phyloP scores from a whole-genome alignment of 1,284 basidiomycete genomes.

The Cryptococcus sp. region DNA sequence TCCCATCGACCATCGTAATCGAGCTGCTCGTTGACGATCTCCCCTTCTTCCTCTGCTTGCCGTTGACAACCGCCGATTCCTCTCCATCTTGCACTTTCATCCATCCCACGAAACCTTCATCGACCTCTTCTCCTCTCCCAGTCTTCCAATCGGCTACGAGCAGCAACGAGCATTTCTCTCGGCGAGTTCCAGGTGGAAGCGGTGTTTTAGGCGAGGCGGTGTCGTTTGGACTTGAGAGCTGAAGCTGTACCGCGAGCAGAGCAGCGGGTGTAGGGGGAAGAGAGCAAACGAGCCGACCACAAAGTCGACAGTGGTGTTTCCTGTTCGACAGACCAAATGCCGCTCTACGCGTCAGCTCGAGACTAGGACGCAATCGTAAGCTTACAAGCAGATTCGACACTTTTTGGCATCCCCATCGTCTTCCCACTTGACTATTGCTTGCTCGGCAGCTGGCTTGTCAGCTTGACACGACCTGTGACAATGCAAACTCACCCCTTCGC shows the following conservation, averaged over 20 bases:
- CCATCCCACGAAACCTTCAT: slow-evolving; percentile 73
- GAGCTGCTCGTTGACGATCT: slow-evolving; percentile 5
- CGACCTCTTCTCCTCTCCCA: slow-evolving; percentile 72
- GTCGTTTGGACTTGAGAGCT: slow-evolving; percentile 39
- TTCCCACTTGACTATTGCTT: slow-evolving; percentile 92
- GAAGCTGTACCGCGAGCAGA: slow-evolving; percentile 47
- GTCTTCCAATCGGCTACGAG: slow-evolving; percentile 73
- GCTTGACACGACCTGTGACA: background rate
- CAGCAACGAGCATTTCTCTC: slow-evolving; percentile 65
- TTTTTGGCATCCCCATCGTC: slow-evolving; percentile 67
- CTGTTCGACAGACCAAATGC: slow-evolving; percentile 85
- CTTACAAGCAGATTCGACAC: slow-evolving; percentile 81
- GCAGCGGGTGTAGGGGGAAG: slow-evolving; percentile 63
- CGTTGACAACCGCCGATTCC: slow-evolving; percentile 33
- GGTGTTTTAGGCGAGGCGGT: slow-evolving; percentile 15
- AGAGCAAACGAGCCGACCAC: slow-evolving; percentile 87
- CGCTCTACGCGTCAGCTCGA: slow-evolving; percentile 49
- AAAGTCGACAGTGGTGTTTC: slow-evolving; percentile 94
- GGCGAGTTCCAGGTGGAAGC: slow-evolving; percentile 52
- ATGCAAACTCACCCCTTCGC: slow-evolving; percentile 28
- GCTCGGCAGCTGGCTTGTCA: slow-evolving; percentile 64
- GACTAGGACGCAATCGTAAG: slow-evolving; percentile 1
- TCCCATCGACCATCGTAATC: background rate
- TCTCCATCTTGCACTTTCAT: slow-evolving; percentile 39
- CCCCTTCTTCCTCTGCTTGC: slow-evolving; percentile 33